Base-by-base conservation (phyloP, 768 basidiomycete genomes). In the Gymnopilus dilepis region DNA sequence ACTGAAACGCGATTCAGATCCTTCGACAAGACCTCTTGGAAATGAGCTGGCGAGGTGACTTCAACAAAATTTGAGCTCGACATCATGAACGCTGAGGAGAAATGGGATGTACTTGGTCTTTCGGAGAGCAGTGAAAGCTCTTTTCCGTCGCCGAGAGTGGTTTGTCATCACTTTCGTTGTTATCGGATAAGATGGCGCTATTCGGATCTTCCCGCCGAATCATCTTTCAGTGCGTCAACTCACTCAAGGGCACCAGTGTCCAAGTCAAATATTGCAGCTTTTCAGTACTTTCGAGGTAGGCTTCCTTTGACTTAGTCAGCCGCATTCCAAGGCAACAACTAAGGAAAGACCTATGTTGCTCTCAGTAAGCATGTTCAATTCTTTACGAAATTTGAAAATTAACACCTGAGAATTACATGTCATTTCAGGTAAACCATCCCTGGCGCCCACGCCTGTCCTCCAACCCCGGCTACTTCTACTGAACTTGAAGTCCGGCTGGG, bases 1-100 rank as follows among this genome's bases (percentile, higher is more conserved):
- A 97, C 80, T 4, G 95, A 95, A 22, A 97, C 84, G 21, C 92
- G 81, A 19, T 84, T 76, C 33, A 99, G 85, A 75, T 99, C 96
- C 21, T 75, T 70, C 0, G 87, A 88, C 48, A 98, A 86, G 8
- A 92, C 75, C 6, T 77, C 70, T 72, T 93, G 86, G 77, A 99
- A 94, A 52, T 93, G 84, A 1, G 83, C 76, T 1, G 92, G 74
- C 3, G 91, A 91, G 22, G 76, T 71, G 52, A 97, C 82, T 56
- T 76, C 60, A 56, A 74, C 43, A 47, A 75, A 59, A 64, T 82
- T 81, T 28, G 70, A 59, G 58, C 58, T 66, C 21, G 72, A 48
- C 71, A 72, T 75, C 31, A 50, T 58, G 47, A 34, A 51, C 17
- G 42, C 19, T 38, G 58, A 31, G 30, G 34, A 54, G 26, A 19